Evolutionary conservation across 257 asterid species (phyloP).

Genomic region (Vinca minor): DNA sequence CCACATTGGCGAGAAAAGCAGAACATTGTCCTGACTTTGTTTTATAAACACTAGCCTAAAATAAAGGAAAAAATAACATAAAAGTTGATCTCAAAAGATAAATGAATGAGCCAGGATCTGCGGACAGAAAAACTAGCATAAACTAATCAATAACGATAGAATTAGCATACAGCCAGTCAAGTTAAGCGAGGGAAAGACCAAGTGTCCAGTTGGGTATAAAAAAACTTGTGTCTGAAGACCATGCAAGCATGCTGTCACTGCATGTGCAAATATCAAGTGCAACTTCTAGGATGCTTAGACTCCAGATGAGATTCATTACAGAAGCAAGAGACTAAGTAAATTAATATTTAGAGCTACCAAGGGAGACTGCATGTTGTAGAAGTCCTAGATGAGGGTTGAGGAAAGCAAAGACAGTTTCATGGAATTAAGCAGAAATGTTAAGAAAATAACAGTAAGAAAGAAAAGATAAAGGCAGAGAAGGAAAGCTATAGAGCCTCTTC

Average conservation of each 20-base stretch:
- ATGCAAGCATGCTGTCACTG: neutral
- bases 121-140: neutral
- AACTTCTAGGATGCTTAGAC: neutral
- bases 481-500: neutral
- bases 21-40: constrained; percentile 61
- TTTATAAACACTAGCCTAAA: constrained; percentile 66
- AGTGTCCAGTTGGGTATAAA: neutral
- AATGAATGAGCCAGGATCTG: neutral
- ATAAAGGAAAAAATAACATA: constrained; percentile 5
- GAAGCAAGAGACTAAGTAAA: neutral
- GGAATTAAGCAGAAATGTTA: neutral
- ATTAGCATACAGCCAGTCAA: neutral
- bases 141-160: neutral
- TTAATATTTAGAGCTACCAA: neutral
- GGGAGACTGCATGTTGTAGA: neutral
- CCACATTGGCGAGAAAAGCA: constrained; percentile 68
- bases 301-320: neutral
- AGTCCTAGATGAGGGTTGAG: neutral
- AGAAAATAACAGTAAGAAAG: neutral
- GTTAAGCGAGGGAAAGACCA: neutral
- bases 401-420: neutral
- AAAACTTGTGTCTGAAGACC: neutral
- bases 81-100: neutral
- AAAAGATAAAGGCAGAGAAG: neutral
- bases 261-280: neutral